Percentiles rank a stretch among this genome's conserved stretches.
Evolutionary conservation across 495 filamentous ascomycete species (phyloP).

Genomic region (Rhizodiscina lignyota): DNA sequence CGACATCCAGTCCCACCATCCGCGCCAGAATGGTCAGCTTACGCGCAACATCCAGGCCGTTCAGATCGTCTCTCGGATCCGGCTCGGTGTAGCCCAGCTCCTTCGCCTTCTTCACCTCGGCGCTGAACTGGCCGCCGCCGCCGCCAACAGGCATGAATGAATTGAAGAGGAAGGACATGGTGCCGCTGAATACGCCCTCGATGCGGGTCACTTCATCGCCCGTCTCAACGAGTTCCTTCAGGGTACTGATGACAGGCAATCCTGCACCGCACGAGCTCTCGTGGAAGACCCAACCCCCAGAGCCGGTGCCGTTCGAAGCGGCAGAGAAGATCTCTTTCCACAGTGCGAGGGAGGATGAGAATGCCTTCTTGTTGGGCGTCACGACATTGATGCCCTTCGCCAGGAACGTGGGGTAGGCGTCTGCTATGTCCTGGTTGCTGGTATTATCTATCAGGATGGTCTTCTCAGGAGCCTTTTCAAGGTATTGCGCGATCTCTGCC

Average conservation of each 20-base stretch:
- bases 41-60: constrained; percentile 90
- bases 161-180: constrained; percentile 94
- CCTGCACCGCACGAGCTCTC: constrained; percentile 88
- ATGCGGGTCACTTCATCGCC: constrained; percentile 78
- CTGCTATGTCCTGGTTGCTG: constrained; percentile 62
- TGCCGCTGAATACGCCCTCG: constrained; percentile 92
- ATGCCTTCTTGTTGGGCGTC: constrained; percentile 96
- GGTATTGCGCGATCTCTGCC: constrained; percentile 51
- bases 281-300: constrained; percentile 69
- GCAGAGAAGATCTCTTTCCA: constrained; percentile 70
- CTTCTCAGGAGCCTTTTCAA: constrained; percentile 45
- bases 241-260: constrained; percentile 76
- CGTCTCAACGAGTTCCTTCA: constrained; percentile 76
- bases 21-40: constrained; percentile 90
- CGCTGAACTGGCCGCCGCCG: constrained; percentile 59
- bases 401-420: constrained; percentile 63
- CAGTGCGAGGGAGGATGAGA: constrained; percentile 55
- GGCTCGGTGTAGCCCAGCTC: constrained; percentile 94
- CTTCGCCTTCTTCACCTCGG: constrained; percentile 77
- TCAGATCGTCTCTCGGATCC: constrained; percentile 88
- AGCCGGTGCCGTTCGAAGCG: constrained; percentile 25
- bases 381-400: constrained; percentile 69
- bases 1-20: constrained; percentile 58
- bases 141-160: constrained; percentile 44
- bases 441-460: constrained; percentile 87